Evolutionary conservation across 78 protist species (phyloP), one percentile per base, ranked within the genome.

Genomic region (Dictyostelium purpureum): DNA sequence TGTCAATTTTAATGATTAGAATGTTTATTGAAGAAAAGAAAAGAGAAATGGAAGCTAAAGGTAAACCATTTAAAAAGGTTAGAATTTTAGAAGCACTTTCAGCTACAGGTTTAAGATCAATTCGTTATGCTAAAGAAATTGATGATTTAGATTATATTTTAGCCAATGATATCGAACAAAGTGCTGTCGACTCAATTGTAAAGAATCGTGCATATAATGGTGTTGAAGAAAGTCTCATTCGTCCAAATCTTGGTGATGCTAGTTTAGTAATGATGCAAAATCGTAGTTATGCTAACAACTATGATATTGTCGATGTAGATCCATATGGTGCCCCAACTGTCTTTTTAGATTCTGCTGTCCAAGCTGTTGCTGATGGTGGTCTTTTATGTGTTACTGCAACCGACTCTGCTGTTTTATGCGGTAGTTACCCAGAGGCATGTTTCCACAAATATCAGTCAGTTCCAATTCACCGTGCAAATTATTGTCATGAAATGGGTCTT

Each of bases 281-380:
- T 57, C 31, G 92, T 7, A 35, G 35, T 11, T 18, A 24, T 1
- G 33, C 14, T 4, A 76, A 87, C 14, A 61, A 45, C 33, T 97
- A 98, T 51, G 98, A 98, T 38, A 97, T 98, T 31, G 87, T 99
- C 16, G 99, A 99, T 70, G 96, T 99, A 18, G 99, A 99, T 75
- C 99, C 99, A 11, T 99, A 99, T 61, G 99, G 99, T 31, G 54
- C 99, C 1, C 99, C 99, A 14, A 49, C 97, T 9, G 96, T 93
- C 19, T 99, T 99, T 74, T 71, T 99, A 3, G 99, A 98, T 75
- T 79, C 96, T 9, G 99, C 99, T 6, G 96, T 99, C 1, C 96
- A 97, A 67, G 24, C 95, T 5, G 97, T 99, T 38, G 28, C 79
- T 7, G 97, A 97, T 6, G 98, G 98, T n/a, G 99, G 99, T 24